Percentiles rank a stretch among this genome's conserved stretches.
phyloP scores from a whole-genome alignment of 164 flowering plant genomes.

The Nymphaea thermarum region DNA sequence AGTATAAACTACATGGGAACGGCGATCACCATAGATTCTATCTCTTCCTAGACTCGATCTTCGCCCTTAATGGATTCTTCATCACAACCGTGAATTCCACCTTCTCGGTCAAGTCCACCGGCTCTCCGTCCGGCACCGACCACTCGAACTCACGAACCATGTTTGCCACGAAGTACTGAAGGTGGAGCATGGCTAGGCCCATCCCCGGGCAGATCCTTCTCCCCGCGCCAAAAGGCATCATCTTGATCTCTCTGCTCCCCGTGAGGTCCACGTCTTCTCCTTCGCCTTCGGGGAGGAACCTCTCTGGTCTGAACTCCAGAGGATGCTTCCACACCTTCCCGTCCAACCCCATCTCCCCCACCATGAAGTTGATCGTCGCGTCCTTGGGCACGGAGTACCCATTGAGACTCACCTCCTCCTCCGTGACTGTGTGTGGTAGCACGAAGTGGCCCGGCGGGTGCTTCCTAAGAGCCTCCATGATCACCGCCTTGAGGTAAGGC shows the following conservation, averaged over 20 bases:
- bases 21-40: too few species aligned
- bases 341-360: constrained; percentile 70
- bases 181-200: constrained; percentile 14
- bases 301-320: constrained; percentile 64
- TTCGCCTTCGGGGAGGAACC: constrained; percentile 49
- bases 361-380: constrained; percentile 62
- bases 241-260: constrained; percentile 32
- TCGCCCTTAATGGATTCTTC: constrained; percentile 36
- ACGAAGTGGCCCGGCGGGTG: constrained; percentile 90
- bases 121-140: constrained; percentile 21
- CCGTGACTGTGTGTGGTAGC: constrained; percentile 55
- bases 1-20: too few species aligned
- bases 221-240: constrained; percentile 47
- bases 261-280: constrained; percentile 19
- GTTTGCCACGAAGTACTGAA: constrained; percentile 23
- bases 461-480: constrained; percentile 70
- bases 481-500: constrained; percentile 54
- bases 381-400: constrained; percentile 62
- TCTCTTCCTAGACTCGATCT: constrained; percentile 37
- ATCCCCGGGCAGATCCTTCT: constrained; percentile 23
- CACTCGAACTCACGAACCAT: constrained; percentile 30
- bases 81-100: constrained; percentile 28
- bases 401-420: constrained; percentile 44
- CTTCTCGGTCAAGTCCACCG: constrained; percentile 33
- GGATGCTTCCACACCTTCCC: constrained; percentile 65